Percentiles rank a stretch among this genome's conserved stretches.
phyloP scores from a whole-genome alignment of 2,329 filamentous ascomycete genomes.

The Fusarium agapanthi region DNA sequence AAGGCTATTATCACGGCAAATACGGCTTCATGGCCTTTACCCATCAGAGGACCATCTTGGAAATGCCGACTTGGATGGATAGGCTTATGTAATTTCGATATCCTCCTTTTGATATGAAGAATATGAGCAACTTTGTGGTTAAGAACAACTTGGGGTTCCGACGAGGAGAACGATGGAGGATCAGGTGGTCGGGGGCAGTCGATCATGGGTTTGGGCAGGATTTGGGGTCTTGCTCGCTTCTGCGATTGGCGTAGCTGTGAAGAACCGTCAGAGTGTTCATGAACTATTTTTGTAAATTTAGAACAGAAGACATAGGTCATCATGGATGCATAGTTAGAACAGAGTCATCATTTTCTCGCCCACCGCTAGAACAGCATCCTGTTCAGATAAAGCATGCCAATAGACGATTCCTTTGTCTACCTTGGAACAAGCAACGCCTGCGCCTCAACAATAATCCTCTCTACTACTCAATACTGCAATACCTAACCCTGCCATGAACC shows the following conservation, averaged over 20 bases:
- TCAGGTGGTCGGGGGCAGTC: not conserved
- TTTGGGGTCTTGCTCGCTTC: not conserved
- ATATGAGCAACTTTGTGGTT: not conserved
- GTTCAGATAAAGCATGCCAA: not conserved
- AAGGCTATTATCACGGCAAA: conserved; percentile 54
- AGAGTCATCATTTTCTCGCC: not conserved
- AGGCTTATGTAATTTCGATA: not conserved
- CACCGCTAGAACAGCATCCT: rapidly evolving
- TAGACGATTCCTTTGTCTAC: not conserved
- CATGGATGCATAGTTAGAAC: too few species aligned
- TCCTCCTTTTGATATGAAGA: not conserved
- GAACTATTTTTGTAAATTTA: rapidly evolving
- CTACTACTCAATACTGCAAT: not conserved
- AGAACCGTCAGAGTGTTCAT: rapidly evolving
- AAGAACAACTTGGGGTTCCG: not conserved
- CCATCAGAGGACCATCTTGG: conserved; percentile 42
- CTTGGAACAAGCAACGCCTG: rapidly evolving
- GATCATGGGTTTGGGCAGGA: not conserved
- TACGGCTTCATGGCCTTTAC: conserved; percentile 51
- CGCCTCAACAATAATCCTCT: not conserved
- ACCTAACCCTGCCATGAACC: not conserved
- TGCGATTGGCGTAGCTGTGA: rapidly evolving
- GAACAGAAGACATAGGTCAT: not conserved
- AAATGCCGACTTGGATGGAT: conserved; percentile 42
- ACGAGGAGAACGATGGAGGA: not conserved